Evolutionary conservation across 768 basidiomycete genomes (phyloP).

Genomic region (Tricholoma bakamatsutake): DNA sequence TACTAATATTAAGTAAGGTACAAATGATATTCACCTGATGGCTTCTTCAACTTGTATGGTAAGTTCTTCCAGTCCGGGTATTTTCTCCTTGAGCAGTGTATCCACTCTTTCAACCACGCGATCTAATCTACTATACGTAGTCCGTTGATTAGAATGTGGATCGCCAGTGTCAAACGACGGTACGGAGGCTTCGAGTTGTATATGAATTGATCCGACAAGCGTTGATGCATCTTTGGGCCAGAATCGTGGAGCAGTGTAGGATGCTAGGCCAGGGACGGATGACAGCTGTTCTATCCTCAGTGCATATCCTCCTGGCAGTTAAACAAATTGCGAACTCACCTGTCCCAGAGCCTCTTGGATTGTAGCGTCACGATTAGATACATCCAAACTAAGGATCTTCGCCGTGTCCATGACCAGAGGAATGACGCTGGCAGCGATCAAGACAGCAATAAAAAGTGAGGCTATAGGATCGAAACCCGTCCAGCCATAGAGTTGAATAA

Average conservation of each 20-base stretch:
- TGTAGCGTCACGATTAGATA: slow-evolving; percentile 52
- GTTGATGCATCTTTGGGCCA: slow-evolving; percentile 92
- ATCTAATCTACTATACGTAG: slow-evolving; percentile 58
- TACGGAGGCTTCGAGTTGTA: slow-evolving; percentile 70
- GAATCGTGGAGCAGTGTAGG: slow-evolving; percentile 79
- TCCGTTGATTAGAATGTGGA: slow-evolving; percentile 40
- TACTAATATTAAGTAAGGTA: background rate
- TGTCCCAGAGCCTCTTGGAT: slow-evolving; percentile 59
- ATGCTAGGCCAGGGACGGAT: slow-evolving; percentile 72
- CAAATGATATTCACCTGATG: slow-evolving; percentile 9
- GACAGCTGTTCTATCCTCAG: slow-evolving; percentile 45
- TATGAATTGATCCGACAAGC: slow-evolving; percentile 86
- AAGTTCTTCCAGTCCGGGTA: slow-evolving; percentile 82
- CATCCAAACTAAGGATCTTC: slow-evolving; percentile 78
- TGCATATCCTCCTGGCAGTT: background rate
- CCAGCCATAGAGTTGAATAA: slow-evolving; percentile 97
- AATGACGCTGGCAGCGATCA: slow-evolving; percentile 94
- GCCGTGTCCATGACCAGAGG: slow-evolving; percentile 95
- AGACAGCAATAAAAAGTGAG: slow-evolving; percentile 88
- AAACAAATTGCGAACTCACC: slow-evolving; percentile 32
- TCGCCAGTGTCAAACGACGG: slow-evolving; percentile 50
- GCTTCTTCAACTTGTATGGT: slow-evolving; percentile 78
- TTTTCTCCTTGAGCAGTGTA: slow-evolving; percentile 58
- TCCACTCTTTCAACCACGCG: slow-evolving; percentile 75
- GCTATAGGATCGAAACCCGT: slow-evolving; percentile 99